Percentiles rank a stretch among this genome's conserved stretches.
Conservation (phyloP, 176 grass and related monocot species). For the Tillandsia leiboldiana region DNA sequence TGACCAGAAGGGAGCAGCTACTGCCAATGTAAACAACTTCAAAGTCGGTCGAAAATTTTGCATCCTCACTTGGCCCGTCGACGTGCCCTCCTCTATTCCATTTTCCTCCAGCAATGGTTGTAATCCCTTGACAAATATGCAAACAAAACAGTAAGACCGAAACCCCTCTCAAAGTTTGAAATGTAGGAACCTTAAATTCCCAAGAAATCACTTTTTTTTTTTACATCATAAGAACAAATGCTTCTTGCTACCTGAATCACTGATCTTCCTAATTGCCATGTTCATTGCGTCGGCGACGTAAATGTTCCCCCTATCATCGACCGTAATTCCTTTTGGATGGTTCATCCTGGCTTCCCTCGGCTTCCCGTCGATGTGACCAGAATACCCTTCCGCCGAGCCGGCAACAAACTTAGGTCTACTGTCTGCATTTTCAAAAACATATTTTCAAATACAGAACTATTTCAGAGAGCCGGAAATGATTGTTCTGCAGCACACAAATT, state of each 20-base stretch:
- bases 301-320: conserved; percentile 83
- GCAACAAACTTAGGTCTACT: conserved; percentile 88
- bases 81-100: conserved; percentile 70
- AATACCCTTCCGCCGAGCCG: conserved; percentile 77
- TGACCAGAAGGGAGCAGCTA: conserved; percentile 93
- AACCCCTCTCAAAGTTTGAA: no score
- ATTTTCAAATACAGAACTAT: no score
- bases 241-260: conserved; percentile 51
- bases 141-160: conserved; percentile 7
- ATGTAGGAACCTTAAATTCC: no score
- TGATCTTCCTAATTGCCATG: conserved; percentile 99
- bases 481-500: no score
- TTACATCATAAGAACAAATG: no score
- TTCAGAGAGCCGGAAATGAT: no score
- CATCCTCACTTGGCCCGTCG: conserved; percentile 79
- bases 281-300: conserved; percentile 95
- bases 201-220: no score
- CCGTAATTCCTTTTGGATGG: conserved; percentile 92
- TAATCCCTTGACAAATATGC: conserved; percentile 43
- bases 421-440: conserved; percentile 34
- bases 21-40: conserved; percentile 81
- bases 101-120: conserved; percentile 93
- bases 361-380: conserved; percentile 83
- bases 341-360: conserved; percentile 79
- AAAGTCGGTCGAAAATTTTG: conserved; percentile 96